phyloP scores from a whole-genome alignment of 495 filamentous ascomycete genomes.

The Pseudomonodictys pantanalensis region DNA sequence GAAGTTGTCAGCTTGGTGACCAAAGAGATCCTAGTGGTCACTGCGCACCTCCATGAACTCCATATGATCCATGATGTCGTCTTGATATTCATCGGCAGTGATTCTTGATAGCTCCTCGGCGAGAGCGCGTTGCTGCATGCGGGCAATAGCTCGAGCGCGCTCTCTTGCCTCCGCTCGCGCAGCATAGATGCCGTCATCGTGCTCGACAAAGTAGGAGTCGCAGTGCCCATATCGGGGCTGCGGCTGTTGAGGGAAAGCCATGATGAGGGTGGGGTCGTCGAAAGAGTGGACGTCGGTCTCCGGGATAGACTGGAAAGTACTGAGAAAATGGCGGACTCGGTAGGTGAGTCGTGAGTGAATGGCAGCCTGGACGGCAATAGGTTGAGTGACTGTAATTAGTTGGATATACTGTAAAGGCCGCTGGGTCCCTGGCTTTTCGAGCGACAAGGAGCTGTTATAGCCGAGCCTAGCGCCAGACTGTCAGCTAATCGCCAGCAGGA shows the following conservation, averaged over 20 bases:
- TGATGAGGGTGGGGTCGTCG: constrained; percentile 41
- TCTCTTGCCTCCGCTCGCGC: constrained; percentile 54
- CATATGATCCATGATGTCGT: constrained; percentile 91
- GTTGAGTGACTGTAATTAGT: constrained; percentile 60
- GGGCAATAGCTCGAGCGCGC: constrained; percentile 67
- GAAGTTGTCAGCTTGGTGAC: constrained; percentile 33
- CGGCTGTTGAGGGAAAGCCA: constrained; percentile 63
- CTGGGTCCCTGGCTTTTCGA: constrained; percentile 17
- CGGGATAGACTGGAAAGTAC: constrained; percentile 34
- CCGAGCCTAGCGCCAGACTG: constrained; percentile 18
- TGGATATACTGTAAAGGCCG: constrained; percentile 49
- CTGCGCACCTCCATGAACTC: constrained; percentile 93
- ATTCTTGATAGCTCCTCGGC: constrained; percentile 81
- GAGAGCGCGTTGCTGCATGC: constrained; percentile 76
- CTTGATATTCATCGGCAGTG: constrained; percentile 82
- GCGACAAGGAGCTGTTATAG: constrained; percentile 28
- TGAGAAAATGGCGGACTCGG: constrained; percentile 34
- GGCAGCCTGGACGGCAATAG: constrained; percentile 51
- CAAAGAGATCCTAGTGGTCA: constrained; percentile 14
- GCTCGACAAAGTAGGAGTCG: constrained; percentile 85
- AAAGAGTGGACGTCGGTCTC: constrained; percentile 44
- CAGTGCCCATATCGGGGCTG: constrained; percentile 47
- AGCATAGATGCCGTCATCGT: constrained; percentile 57
- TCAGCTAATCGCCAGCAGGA: background rate
- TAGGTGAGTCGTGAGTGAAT: constrained; percentile 50